A percentile compares a stretch with the other conserved stretches of the same genome.
phyloP scores from a whole-genome alignment of 2,329 filamentous ascomycete species.

The Fusarium praegraminearum region DNA sequence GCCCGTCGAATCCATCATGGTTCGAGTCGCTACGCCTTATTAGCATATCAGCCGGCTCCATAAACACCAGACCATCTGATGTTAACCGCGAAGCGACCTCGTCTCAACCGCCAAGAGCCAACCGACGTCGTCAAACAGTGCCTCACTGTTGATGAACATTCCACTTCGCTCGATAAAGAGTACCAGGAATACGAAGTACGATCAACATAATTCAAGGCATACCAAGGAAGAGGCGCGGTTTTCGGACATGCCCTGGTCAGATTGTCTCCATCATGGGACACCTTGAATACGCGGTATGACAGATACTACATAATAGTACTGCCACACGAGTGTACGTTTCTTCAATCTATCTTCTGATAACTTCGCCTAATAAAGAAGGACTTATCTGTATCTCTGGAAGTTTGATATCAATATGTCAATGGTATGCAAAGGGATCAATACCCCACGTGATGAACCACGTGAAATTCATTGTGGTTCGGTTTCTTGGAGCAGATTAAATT shows the following conservation, averaged over 20 bases:
- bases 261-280: conserved; percentile 16
- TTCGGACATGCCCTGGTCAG: conserved; percentile 24
- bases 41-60: conserved; percentile 26
- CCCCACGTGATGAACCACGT: conserved; percentile 24
- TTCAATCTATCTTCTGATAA: too few relatives aligned
- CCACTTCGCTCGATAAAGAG: conserved; percentile 6
- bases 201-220: conserved; percentile 21
- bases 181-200: conserved; percentile 3
- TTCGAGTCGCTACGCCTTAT: conserved; percentile 29
- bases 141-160: conserved; percentile 4
- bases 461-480: neutral
- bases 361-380: neutral
- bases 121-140: neutral
- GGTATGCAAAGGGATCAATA: neutral
- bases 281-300: conserved; percentile 21
- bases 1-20: conserved; percentile 39
- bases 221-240: conserved; percentile 25
- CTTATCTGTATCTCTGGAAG: too few relatives aligned
- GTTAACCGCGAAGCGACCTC: conserved; percentile 19
- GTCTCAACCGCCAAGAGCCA: conserved; percentile 2
- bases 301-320: neutral
- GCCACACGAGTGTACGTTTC: neutral
- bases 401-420: too few relatives aligned
- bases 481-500: neutral
- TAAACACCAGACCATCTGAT: conserved; percentile 35